These are phyloP conservation scores for Kwoniella pini DNA, from an alignment of 768 basidiomycete species.

Conservation along the genomic window DNA sequence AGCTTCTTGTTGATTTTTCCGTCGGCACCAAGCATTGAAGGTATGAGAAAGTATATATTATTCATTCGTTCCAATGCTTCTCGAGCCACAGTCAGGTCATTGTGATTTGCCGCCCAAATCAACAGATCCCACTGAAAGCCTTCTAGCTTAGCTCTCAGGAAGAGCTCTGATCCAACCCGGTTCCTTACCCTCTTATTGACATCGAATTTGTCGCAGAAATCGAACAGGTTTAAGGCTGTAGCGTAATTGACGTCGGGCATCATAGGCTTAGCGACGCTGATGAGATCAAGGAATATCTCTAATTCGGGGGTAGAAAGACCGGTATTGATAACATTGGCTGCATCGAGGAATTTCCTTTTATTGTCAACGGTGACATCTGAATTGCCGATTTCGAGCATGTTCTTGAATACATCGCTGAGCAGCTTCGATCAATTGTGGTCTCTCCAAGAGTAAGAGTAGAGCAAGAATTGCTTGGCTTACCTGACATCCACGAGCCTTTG, in stretches of 20 bases:
- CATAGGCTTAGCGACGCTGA: constrained; percentile 3
- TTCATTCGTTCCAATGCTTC: not conserved
- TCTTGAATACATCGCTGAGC: not conserved
- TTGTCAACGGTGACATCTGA: not conserved
- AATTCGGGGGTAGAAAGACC: not conserved
- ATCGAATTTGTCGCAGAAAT: constrained; percentile 10
- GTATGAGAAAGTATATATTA: too few relatives aligned
- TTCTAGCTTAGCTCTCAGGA: too few relatives aligned
- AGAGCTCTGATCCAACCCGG: not conserved
- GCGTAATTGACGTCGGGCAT: not conserved
- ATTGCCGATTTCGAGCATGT: not conserved
- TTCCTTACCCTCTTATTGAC: not conserved
- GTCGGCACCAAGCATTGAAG: too few relatives aligned
- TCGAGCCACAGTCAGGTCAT: not conserved
- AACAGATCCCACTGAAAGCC: not conserved
- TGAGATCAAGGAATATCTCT: constrained; percentile 7
- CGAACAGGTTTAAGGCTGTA: not conserved
- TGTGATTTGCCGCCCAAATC: not conserved
- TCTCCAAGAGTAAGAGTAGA: not conserved
- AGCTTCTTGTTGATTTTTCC: too few relatives aligned
- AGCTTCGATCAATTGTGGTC: not conserved
- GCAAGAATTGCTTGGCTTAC: not conserved
- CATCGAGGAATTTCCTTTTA: not conserved
- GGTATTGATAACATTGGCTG: not conserved
- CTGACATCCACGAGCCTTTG: not conserved